These are phyloP conservation scores for Gilbertella persicaria DNA, from an alignment of 371 early-diverging fungal genomes.

Conservation along the genomic window DNA sequence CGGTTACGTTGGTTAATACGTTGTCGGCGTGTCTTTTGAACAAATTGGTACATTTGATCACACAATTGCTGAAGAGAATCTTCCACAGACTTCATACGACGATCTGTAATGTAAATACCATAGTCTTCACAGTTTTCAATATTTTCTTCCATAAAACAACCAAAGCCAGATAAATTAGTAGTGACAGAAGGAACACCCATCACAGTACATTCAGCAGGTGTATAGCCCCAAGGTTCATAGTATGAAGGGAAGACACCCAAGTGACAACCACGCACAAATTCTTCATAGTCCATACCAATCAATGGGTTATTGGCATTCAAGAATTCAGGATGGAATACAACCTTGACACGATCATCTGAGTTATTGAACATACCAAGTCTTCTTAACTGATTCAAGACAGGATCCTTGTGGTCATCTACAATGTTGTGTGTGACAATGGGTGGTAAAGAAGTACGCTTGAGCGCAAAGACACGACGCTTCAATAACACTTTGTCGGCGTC, in stretches of 20 bases:
- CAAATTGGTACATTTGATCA: slow-evolving; percentile 88
- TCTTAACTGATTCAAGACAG: slow-evolving; percentile 83
- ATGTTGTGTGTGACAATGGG: slow-evolving; percentile 97
- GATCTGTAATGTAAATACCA: slow-evolving; percentile 96
- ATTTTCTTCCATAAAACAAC: slow-evolving; percentile 97
- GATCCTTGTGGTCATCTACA: slow-evolving; percentile 86
- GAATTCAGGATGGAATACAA: slow-evolving; percentile 97
- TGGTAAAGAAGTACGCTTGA: slow-evolving; percentile 84
- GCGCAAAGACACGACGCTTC: slow-evolving; percentile 91
- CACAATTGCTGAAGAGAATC: slow-evolving; percentile 92
- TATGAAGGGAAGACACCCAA: slow-evolving; percentile 95
- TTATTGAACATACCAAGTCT: slow-evolving; percentile 85
- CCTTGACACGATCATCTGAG: slow-evolving; percentile 90
- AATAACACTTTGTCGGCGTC: slow-evolving; percentile 86
- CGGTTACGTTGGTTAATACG: slow-evolving; percentile 97
- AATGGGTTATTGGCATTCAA: slow-evolving; percentile 93
- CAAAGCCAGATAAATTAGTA: slow-evolving; percentile 92
- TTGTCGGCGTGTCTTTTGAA: slow-evolving; percentile 93
- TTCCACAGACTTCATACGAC: slow-evolving; percentile 88
- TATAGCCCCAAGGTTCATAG: slow-evolving; percentile 96
- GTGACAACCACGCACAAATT: slow-evolving; percentile 96
- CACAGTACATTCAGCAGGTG: slow-evolving; percentile 98
- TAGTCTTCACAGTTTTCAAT: slow-evolving; percentile 93
- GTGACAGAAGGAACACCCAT: slow-evolving; percentile 98
- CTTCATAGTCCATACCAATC: slow-evolving; percentile 93